Evolutionary conservation across 768 basidiomycete species (phyloP).

Genomic region (Pisolithus tinctorius): DNA sequence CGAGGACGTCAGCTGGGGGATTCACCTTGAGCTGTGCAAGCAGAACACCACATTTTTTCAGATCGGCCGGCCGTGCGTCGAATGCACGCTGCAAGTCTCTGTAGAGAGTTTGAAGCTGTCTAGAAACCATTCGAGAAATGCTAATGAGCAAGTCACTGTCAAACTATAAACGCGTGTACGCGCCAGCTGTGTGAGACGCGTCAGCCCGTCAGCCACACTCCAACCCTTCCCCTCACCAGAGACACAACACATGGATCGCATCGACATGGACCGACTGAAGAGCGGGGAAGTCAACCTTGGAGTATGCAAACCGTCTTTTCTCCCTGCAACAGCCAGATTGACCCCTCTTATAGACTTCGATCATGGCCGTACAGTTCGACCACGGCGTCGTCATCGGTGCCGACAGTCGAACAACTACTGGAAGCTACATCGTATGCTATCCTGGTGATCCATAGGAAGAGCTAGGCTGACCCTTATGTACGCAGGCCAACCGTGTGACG

Average conservation of each 20-base stretch:
- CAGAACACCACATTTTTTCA: conserved; percentile 56
- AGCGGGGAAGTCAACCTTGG: conserved; percentile 95
- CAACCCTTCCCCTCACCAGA: conserved; percentile 16
- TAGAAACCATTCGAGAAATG: conserved; percentile 36
- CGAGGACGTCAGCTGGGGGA: not conserved
- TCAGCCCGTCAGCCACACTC: conserved; percentile 33
- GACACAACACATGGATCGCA: conserved; percentile 44
- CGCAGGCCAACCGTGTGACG: conserved; percentile 92
- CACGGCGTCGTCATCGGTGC: conserved; percentile 95
- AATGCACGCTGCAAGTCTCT: conserved; percentile 64
- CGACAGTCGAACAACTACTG: conserved; percentile 95
- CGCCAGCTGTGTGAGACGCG: conserved; percentile 40
- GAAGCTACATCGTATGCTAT: conserved; percentile 81
- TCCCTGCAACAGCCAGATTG: not conserved
- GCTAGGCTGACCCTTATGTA: conserved; percentile 1
- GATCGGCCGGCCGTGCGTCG: conserved; percentile 55
- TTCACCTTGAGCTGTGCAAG: conserved; percentile 72
- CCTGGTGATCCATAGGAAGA: not conserved
- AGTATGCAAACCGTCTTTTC: conserved; percentile 44
- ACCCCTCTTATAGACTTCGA: conserved; percentile 69
- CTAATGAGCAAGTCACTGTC: not conserved
- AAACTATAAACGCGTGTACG: conserved; percentile 17
- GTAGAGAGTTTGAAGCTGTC: conserved; percentile 55
- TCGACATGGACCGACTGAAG: conserved; percentile 87
- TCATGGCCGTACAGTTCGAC: conserved; percentile 98